These are phyloP conservation scores for Mucor circinelloides DNA, from an alignment of 371 early-diverging fungal species.

Conservation along the genomic window DNA sequence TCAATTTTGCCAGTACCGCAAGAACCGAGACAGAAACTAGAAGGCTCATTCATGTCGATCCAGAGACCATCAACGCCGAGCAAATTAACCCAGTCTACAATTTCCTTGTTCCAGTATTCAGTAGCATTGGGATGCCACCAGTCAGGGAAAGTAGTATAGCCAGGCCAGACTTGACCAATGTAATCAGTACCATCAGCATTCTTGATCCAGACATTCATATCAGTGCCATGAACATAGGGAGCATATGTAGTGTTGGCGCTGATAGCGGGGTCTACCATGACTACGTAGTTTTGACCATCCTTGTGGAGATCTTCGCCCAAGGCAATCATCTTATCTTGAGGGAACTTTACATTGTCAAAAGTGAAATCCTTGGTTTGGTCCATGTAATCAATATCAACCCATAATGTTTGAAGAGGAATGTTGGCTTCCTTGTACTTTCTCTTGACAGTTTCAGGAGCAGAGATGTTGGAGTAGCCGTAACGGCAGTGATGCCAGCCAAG, in stretches of 20 bases:
- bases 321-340: slow-evolving; percentile 31
- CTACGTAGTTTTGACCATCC: slow-evolving; percentile 28
- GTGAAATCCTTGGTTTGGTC: slow-evolving; percentile 50
- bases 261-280: slow-evolving; percentile 66
- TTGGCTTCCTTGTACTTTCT: slow-evolving; percentile 50
- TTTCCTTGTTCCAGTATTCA: slow-evolving; percentile 53
- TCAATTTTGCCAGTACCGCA: slow-evolving; percentile 31
- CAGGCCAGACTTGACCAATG: slow-evolving; percentile 72
- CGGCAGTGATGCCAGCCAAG: slow-evolving; percentile 78
- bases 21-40: slow-evolving; percentile 48
- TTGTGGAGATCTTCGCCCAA: slow-evolving; percentile 15
- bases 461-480: slow-evolving; percentile 67
- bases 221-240: slow-evolving; percentile 47
- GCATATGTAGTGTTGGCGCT: slow-evolving; percentile 34
- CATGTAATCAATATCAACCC: slow-evolving; percentile 31
- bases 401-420: slow-evolving; percentile 53
- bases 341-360: slow-evolving; percentile 49
- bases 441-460: slow-evolving; percentile 57
- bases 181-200: slow-evolving; percentile 45
- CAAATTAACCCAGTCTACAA: slow-evolving; percentile 15
- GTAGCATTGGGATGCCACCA: slow-evolving; percentile 57
- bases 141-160: slow-evolving; percentile 69
- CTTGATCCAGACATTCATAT: slow-evolving; percentile 53
- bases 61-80: slow-evolving; percentile 63
- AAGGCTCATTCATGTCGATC: slow-evolving; percentile 75